A percentile compares a stretch with the other conserved stretches of the same genome.
phyloP scores from a whole-genome alignment of 2,329 filamentous ascomycete genomes.

The Emergomyces pasteurianus region DNA sequence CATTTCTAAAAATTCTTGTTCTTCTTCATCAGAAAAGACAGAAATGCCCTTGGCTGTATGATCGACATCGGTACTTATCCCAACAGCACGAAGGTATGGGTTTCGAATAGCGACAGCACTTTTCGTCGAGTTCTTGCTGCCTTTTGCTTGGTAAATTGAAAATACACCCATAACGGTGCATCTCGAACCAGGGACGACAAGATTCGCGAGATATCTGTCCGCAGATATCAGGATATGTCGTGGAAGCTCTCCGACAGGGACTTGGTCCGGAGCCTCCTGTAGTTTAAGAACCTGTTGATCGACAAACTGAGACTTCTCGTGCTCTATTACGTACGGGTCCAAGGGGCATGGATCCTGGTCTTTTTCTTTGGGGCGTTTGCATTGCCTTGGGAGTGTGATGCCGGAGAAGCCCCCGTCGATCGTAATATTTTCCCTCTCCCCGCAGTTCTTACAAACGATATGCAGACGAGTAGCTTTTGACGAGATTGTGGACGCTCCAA shows the following conservation, averaged over 20 bases:
- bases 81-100: constrained; percentile 84
- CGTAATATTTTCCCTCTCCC: constrained; percentile 55
- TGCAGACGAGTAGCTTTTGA: constrained; percentile 83
- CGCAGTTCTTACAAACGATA: constrained; percentile 81
- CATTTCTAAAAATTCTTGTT: constrained; percentile 89
- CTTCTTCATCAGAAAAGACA: constrained; percentile 85
- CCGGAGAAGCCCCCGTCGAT: constrained; percentile 80
- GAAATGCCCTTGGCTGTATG: constrained; percentile 76
- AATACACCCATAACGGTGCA: constrained; percentile 96
- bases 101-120: constrained; percentile 90
- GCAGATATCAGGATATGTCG: constrained; percentile 91
- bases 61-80: constrained; percentile 81
- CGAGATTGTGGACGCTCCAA: constrained; percentile 90
- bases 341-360: constrained; percentile 68
- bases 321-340: constrained; percentile 90
- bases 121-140: constrained; percentile 60
- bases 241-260: constrained; percentile 90
- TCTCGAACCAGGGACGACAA: constrained; percentile 85
- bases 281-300: constrained; percentile 98
- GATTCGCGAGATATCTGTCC: constrained; percentile 90
- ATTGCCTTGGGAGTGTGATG: constrained; percentile 70
- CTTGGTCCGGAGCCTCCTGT: constrained; percentile 93
- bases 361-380: constrained; percentile 48
- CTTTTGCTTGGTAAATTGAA: constrained; percentile 93
- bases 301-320: constrained; percentile 88